Base-by-base conservation (phyloP, 2,329 filamentous ascomycete species). In the Sarocladiaceae sp. region DNA sequence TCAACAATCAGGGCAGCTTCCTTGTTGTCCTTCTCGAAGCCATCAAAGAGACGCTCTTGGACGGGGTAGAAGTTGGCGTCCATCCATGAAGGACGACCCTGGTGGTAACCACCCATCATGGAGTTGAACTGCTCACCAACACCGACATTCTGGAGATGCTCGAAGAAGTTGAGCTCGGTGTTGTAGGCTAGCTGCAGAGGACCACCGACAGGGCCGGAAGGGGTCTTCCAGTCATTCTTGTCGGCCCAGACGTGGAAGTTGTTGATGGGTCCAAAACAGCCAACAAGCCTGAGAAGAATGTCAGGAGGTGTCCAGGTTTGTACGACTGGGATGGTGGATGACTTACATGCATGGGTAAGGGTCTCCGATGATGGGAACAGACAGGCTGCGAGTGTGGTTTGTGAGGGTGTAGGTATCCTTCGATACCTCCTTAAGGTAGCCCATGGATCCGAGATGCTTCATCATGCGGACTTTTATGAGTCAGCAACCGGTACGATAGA, bases 401-500 rank as follows among this genome's bases (percentile, higher is more conserved):
- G 67, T 73, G 0, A 64, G 59, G 55, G 58, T 56, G 56, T 72
- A 74, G 25, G 65, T 61, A 39, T 73, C 67, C 0, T 54, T 49
- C 0, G 58, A 66, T 1, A 62, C 61, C 54, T 73, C 69, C 1
- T 59, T 57, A 42, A 74, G 58, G 54, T 72, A 69, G 0, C 71
- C 70, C 66, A 72, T 71, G 0, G 69, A 64, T 1, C 58, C 62
- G 1, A 73, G 54, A 52, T 73, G 71, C 13, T 66, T 59, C 58
- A 73, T 59, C 28, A 73, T 55, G 8, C 68, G 67, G 25, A 57
- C 64, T 58, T 22, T 7, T 18, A 18, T 23, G 22, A 10, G 6
- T 54, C 36, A 52, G 53, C 35, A 36, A 15, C 7, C 37, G 8
- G 17, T 10, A n/a, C n/a, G n/a, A n/a, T n/a, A n/a, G n/a, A n/a